Base-by-base conservation (phyloP, 768 basidiomycete genomes). In the Erythrobasidium yunnanense region DNA sequence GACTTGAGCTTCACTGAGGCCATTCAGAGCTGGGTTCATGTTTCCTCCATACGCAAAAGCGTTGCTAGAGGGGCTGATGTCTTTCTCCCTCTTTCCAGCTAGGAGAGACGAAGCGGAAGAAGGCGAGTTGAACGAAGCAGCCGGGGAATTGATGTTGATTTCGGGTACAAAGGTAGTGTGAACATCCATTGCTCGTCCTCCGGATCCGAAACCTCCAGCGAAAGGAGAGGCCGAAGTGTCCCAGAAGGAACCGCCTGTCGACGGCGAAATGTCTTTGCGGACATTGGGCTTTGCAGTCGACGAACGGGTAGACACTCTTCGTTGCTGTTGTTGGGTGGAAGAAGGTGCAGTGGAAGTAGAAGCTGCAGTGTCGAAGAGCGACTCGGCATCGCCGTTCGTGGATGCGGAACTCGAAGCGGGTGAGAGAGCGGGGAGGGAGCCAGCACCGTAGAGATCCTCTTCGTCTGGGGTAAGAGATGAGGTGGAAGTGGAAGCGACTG, bases 241-340 rank as follows among this genome's bases (percentile, higher is more conserved):
- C 60, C 60, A 50, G 60, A 63, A 51, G 46, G 60, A 58, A 17
- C 45, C 32, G 18, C 56, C 52, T 5, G 70, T 67, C 23, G 74
- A 71, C 27, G 71, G 33, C 2, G 74, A 66, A 6, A 78, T 55
- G 67, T 78, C 78, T 70, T 78, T 78, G 45, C 73, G 68, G n/a
- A 76, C 71, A 69, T 78, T 78, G 66, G 58, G 74, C 57, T 62
- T 66, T n/a, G n/a, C n/a, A 20, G 69, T 35, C 63, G 72, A 67
- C 53, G 71, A 29, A 22, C 46, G 22, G 56, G 65, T 13, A n/a
- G n/a, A n/a, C n/a, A n/a, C n/a, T n/a, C n/a, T n/a, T n/a, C n/a
- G n/a, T n/a, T n/a, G n/a, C n/a, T n/a, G 51, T 11, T 42, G 38
- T 42, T 11, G 11, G 11, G 38, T 42, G 38, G 38, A 30, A 38